Base-by-base conservation (phyloP, 257 asterid species). In the Solanum bukasovii region DNA sequence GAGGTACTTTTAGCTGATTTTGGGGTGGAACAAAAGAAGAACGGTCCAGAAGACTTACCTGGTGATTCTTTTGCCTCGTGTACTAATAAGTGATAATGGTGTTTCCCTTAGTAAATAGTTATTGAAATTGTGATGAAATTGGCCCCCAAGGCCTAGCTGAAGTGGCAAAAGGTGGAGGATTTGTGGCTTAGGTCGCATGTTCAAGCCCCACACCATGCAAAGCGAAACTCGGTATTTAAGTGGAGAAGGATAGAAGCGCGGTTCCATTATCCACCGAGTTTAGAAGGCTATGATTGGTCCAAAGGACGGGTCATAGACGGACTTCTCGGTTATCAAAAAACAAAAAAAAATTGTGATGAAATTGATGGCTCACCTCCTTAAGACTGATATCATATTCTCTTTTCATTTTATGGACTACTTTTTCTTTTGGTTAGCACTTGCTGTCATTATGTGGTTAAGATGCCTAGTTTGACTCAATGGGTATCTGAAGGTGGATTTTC, bases 1-100 rank as follows among this genome's bases (percentile, higher is more conserved):
- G 99, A 97, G 90, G 98, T 96, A 25, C 92, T 97, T 90, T 92
- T 97, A 87, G 99, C 98, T 88, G 96, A 97, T 92, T 94, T 97
- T 85, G 98, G 96, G 78, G 92, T 89, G 83, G 91, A 88, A 90
- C 93, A 89, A 87, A 89, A 88, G 25, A 92, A 92, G 63, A 87
- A 78, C 18, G 94, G 93, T 89, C 70, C 88, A 5, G 93, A 92
- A 34, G 92, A 93, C 85, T 38, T 92, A 61, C 89, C 92, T 83
- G 98, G 99, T 97, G 92, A 89, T 75, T 70, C 31, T 63, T 23
- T 27, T 33, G 23, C 8, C 78, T 14, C 34, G 71, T 71, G 35
- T 73, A 70, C 71, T 73, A 2, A 29, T 29, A 29, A 29, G 31
- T 29, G 38, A 78, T 82, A 49, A 38, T 9, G 14, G n/a, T 29